Evolutionary conservation across 345 rosid species (phyloP), one percentile per base, ranked within the genome.

Genomic region (Nephelium lappaceum): DNA sequence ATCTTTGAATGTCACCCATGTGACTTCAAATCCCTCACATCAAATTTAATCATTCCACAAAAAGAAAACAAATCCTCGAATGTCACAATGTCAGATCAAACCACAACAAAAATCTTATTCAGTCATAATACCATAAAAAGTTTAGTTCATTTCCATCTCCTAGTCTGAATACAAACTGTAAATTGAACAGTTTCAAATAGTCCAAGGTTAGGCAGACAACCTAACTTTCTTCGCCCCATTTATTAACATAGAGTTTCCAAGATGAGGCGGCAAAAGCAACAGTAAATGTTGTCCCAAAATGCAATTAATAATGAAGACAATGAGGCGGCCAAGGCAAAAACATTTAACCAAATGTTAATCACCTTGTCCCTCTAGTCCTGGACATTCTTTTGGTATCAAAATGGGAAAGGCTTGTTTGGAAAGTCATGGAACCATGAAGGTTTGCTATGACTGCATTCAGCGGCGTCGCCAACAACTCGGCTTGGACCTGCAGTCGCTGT

Each of bases 31-130:
- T 10, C 72, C 45, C 68, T 76, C 3, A 60, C 11, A 60, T 7
- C 72, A 83, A 82, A 78, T 71, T 19, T 16, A 72, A 63, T 19
- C 47, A 61, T n/a, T 21, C 3, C 14, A 19, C 61, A 36, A 36
- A 4, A 53, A 8, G 49, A 72, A 82, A 83, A 67, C 41, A 15
- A 78, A 73, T 72, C 75, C 72, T 72, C 68, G 39, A 67, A 68
- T 58, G 71, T 71, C 67, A n/a, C 63, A 66, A 55, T 42, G 61
- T 72, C 67, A n/a, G 61, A 31, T 36, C 58, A 25, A 67, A 67
- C 77, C 55, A 5, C 16, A 58, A 21, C 12, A 58, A n/a, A 7
- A 58, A 58, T 1, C 63, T 58, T 49, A 49, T 58, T n/a, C 27
- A 10, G 23, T 51, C 11, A 49, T 15, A 61, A 51, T 12, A 11